phyloP scores from a whole-genome alignment of 257 asterid genomes.

The Gentiana dahurica region DNA sequence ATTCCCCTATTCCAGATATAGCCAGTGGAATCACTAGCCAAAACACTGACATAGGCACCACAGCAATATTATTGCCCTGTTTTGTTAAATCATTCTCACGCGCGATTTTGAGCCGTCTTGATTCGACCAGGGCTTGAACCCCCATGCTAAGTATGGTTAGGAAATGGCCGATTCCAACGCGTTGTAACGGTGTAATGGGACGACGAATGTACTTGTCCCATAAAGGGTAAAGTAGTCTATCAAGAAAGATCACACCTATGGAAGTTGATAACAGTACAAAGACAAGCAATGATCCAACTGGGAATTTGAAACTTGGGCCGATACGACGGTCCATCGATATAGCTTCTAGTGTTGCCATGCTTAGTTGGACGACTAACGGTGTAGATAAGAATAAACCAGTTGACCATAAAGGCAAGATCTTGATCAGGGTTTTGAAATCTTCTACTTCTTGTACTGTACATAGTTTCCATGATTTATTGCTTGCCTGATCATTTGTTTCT shows the following conservation, averaged over 20 bases:
- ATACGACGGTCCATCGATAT: slow-evolving; percentile 54
- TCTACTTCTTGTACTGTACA: slow-evolving; percentile 54
- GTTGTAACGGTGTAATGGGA: slow-evolving; percentile 47
- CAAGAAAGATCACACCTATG: slow-evolving; percentile 33
- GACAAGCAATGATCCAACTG: slow-evolving; percentile 54
- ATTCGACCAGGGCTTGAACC: slow-evolving; percentile 32
- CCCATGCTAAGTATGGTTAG: slow-evolving; percentile 37
- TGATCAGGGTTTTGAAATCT: slow-evolving; percentile 46
- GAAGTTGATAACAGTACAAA: slow-evolving; percentile 46
- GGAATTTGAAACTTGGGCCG: slow-evolving; percentile 35
- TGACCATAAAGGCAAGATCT: slow-evolving; percentile 56
- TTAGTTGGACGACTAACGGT: slow-evolving; percentile 50
- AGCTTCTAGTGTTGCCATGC: slow-evolving; percentile 53
- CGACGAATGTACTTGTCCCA: slow-evolving; percentile 26
- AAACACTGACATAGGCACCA: slow-evolving; percentile 21
- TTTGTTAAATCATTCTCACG: slow-evolving; percentile 6
- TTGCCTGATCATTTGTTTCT: slow-evolving; percentile 18
- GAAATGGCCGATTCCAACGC: slow-evolving; percentile 49
- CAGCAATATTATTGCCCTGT: slow-evolving; percentile 2
- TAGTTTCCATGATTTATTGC: slow-evolving; percentile 27
- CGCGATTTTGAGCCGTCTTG: slow-evolving; percentile 14
- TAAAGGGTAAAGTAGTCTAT: slow-evolving; percentile 33
- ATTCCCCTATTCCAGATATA: slow-evolving; percentile 34
- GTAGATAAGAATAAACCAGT: slow-evolving; percentile 50
- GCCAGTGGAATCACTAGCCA: slow-evolving; percentile 29